Percentiles rank a stretch among this genome's conserved stretches.
phyloP scores from a whole-genome alignment of 257 asterid species.

The Solanum piurae region DNA sequence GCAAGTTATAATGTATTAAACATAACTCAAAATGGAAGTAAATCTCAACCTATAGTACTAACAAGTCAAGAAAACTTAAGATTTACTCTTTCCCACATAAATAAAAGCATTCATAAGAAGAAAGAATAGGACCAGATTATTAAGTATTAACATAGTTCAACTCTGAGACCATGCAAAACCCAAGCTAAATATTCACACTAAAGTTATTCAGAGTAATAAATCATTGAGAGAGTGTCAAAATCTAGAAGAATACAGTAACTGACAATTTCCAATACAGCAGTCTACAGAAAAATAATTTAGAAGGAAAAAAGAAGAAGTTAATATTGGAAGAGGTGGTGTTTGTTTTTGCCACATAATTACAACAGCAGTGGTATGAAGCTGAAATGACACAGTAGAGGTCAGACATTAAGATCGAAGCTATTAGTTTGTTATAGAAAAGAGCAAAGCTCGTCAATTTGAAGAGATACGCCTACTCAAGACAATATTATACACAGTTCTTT shows the following conservation, averaged over 20 bases:
- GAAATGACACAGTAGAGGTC: background rate
- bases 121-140: background rate
- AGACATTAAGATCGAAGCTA: background rate
- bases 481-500: background rate
- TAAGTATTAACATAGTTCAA: background rate
- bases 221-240: background rate
- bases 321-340: background rate
- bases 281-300: background rate
- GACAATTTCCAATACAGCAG: background rate
- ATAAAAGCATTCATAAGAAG: background rate
- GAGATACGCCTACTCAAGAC: background rate
- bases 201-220: background rate
- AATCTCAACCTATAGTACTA: background rate
- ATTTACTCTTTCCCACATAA: background rate
- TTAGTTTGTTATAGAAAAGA: background rate
- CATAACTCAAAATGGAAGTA: background rate
- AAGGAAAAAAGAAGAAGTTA: background rate
- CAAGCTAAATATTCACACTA: background rate
- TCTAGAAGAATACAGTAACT: background rate
- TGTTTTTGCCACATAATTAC: background rate
- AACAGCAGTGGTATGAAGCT: background rate
- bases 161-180: background rate
- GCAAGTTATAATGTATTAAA: background rate
- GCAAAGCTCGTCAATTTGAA: background rate
- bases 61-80: background rate